A percentile compares a stretch with the other conserved stretches of the same genome.
Conservation (phyloP, 1,284 basidiomycete genomes). For the Sporisorium graminicola region DNA sequence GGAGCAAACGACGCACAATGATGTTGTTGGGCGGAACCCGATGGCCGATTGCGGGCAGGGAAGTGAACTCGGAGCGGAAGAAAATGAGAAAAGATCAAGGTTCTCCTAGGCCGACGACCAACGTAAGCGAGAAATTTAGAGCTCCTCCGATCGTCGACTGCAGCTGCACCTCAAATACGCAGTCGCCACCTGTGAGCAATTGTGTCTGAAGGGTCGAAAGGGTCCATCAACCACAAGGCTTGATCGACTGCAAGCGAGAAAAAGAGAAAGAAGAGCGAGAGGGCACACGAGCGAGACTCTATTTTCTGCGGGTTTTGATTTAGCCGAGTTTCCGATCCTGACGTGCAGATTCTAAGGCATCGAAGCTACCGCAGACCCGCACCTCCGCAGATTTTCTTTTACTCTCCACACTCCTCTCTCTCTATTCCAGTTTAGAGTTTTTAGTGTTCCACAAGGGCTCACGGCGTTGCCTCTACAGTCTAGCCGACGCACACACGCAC, state of each 20-base stretch:
- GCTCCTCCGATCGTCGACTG: constrained; percentile 35
- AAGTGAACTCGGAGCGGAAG: constrained; percentile 8
- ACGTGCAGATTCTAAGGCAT: constrained; percentile 25
- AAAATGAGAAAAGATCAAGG: background rate
- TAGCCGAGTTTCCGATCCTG: constrained; percentile 38
- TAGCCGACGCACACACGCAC: background rate
- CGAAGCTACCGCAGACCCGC: constrained; percentile 27
- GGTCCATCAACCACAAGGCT: constrained; percentile 10
- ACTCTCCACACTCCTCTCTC: background rate
- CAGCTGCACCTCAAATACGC: no score
- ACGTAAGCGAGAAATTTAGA: constrained; percentile 14
- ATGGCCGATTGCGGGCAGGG: background rate
- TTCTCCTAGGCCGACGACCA: no score
- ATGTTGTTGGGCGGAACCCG: background rate
- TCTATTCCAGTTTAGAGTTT: background rate
- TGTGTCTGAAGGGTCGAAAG: background rate
- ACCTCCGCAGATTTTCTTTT: background rate
- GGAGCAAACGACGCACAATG: constrained; percentile 14
- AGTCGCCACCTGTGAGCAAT: no score
- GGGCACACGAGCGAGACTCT: background rate
- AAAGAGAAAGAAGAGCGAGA: no score
- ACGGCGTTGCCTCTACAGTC: background rate
- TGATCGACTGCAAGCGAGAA: background rate
- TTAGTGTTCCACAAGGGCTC: constrained; percentile 6
- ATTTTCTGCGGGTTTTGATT: background rate